Base-by-base conservation (phyloP, 1,284 basidiomycete species). In the Rhizopogon parksii region DNA sequence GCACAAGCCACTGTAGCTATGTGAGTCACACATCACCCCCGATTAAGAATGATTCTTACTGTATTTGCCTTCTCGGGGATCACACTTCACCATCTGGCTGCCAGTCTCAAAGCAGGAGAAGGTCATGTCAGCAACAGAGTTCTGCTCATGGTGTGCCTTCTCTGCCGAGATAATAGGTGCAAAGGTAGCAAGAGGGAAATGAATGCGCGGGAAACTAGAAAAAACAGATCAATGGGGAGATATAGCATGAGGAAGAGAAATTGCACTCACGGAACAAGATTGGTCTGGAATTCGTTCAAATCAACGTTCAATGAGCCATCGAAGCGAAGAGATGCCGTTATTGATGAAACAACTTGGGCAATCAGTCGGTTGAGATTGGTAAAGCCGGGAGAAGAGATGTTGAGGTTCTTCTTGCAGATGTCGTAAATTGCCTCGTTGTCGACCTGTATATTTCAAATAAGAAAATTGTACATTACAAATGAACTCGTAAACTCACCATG, bases 361-460 rank as follows among this genome's bases (percentile, higher is more conserved):
- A 94, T 93, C 57, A 94, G 76, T 58, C 90, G 76, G 78, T 93
- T 94, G 58, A 94, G 72, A 78, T 94, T 93, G 62, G 84, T 87
- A 77, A 91, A 91, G 53, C 86, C 79, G 6, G 91, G 90, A 35
- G 85, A 84, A 52, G 77, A 69, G 65, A 93, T 89, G 64, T 82
- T 82, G 53, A 94, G 77, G 71, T 90, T 90, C 72, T 85, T 84
- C 74, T 90, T 88, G 84, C 90, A 95, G 62, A 95, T 96, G 71
- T 96, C 93, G 78, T 96, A 95, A 70, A 95, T 95, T 49, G 88
- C 88, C 71, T 91, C 86, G 69, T 95, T 95, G 71, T 95, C 91
- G 56, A 95, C 83, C 84, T 85, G 51, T 15, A 19, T 54, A 40
- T 37, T 46, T 42, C 17, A 4, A 14, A 32, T 47, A n/a, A 35